Conservation (phyloP, 2,329 filamentous ascomycete species). For the Talaromyces sp. region DNA sequence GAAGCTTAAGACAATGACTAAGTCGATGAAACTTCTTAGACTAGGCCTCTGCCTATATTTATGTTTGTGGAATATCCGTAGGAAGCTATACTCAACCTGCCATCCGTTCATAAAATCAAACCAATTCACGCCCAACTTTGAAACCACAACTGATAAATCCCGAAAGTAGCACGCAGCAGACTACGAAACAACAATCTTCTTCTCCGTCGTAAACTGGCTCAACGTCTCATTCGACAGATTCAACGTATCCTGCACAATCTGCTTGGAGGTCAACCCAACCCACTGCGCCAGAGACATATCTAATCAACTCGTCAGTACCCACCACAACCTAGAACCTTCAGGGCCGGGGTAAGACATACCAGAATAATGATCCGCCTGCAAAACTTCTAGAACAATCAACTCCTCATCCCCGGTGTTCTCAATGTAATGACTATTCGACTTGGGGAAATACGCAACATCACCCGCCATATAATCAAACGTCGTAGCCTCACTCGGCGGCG, state of each 20-base stretch:
- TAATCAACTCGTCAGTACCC: constrained; percentile 30
- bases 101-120: not conserved
- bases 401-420: constrained; percentile 75
- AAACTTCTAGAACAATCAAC: constrained; percentile 72
- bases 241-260: constrained; percentile 60
- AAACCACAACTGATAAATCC: not conserved
- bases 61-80: no score
- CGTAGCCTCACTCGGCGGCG: constrained; percentile 64
- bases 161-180: not conserved
- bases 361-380: constrained; percentile 66
- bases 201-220: constrained; percentile 44
- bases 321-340: not conserved
- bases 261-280: constrained; percentile 54
- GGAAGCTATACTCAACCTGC: no score
- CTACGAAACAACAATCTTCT: constrained; percentile 43
- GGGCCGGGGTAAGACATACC: constrained; percentile 34
- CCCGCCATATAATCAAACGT: constrained; percentile 76
- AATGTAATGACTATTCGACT: constrained; percentile 77
- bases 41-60: no score
- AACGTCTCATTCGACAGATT: constrained; percentile 44
- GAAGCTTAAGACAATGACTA: no score
- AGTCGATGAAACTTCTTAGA: no score
- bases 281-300: constrained; percentile 49
- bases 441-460: constrained; percentile 74
- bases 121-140: not conserved